Base-by-base conservation (phyloP, 2,329 filamentous ascomycete genomes). In the Fusarium anthophilum region DNA sequence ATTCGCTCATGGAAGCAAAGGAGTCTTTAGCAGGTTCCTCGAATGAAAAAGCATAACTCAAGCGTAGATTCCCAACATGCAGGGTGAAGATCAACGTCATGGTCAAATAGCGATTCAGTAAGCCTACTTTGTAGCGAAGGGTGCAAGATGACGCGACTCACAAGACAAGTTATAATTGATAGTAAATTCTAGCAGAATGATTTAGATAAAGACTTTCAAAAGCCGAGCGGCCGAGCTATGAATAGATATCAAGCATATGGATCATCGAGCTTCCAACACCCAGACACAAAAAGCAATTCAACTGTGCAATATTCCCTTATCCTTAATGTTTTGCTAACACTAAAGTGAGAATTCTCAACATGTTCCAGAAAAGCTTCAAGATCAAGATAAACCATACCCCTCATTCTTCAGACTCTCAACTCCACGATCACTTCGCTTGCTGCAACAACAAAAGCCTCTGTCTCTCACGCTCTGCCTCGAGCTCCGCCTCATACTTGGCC, bases 221-320 rank as follows among this genome's bases (percentile, higher is more conserved):
- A 15, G 32, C 32, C 14, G 1, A 35, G 3, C 6, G 32, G 32
- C 32, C 14, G 17, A 12, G 43, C n/a, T 44, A 24, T 24, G n/a
- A 8, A 18, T 24, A 24, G 14, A n/a, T 15, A n/a, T 17, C 3
- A 24, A 12, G 1, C 6, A 11, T 10, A 18, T 45, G 5, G 10
- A 13, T 13, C 3, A 26, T 45, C 41, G 15, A 24, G n/a, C 22
- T 24, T 43, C 22, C 14, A 6, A n/a, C 22, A 9, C 22, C 22
- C 7, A 2, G 22, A n/a, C 8, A 6, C 22, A n/a, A n/a, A 22
- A n/a, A n/a, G 39, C n/a, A 20, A 6, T 26, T 45, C 8, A 45
- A 4, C 17, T 13, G 3, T 3, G 14, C 7, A 9, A 10, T 48
- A 8, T 17, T 5, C 12, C 1, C 15, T n/a, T 22, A 9, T n/a